Evolutionary conservation across 1,284 basidiomycete genomes (phyloP), one percentile per base, ranked within the genome.

Genomic region (Marasmius oreades): DNA sequence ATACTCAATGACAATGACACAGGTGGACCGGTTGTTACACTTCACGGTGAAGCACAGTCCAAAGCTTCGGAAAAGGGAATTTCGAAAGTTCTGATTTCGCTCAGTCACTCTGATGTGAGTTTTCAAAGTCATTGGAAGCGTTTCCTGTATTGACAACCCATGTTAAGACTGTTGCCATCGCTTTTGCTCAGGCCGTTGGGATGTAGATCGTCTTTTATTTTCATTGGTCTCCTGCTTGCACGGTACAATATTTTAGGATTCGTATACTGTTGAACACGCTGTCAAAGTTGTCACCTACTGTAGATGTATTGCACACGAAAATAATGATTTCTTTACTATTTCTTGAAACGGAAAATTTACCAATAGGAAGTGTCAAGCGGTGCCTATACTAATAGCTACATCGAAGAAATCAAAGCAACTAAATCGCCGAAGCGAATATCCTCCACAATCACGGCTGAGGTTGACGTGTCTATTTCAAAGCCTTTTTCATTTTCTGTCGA

Each of bases 101-200:
- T 99, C 64, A 94, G 92, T 65, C 96, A 99, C 77, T 92, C 90
- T 57, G 90, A 92, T 75, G 89, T 91, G 67, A 62, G 86, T 78
- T 43, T 44, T 26, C 37, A 43, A 20, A 36, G 24, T 16, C 26
- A 24, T 18, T 16, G 22, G 39, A 18, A 52, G 12, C 31, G 14
- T 28, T 51, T 20, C 51, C 55, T 28, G 34, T 20, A 60, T 56
- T 71, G 46, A 69, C 57, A 52, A 59, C 51, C 18, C 10, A 55
- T 54, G 18, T 57, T 2, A 58, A 90, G 86, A 90, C 82, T 61
- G 84, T 89, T 59, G 90, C 90, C 34, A 85, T 92, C 58, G 90
- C 90, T 57, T 92, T 92, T 64, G 90, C 90, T 61, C 88, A 91
- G 72, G 86, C 89, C 55, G 71, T 73, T 22, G 58, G 42, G 56